phyloP scores from a whole-genome alignment of 2,329 filamentous ascomycete species.

The Chaetomiaceae sp. region DNA sequence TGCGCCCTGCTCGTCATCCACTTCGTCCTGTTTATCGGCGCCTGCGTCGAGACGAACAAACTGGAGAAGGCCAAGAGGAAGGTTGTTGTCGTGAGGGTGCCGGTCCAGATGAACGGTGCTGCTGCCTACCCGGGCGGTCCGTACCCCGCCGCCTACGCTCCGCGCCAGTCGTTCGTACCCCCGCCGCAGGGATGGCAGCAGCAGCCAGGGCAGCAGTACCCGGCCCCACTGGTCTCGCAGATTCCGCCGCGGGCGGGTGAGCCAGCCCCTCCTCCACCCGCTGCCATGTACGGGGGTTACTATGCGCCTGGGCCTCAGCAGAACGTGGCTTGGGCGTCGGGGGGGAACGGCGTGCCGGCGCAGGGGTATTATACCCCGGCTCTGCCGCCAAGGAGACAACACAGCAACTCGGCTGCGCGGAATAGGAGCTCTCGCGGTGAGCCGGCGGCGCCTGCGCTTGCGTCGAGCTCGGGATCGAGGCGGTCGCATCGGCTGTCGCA shows the following conservation, averaged over 20 bases:
- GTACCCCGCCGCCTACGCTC: neutral
- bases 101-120: neutral
- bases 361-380: conserved; percentile 14
- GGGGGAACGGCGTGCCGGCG: neutral
- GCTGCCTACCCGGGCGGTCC: neutral
- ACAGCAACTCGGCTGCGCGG: neutral
- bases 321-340: neutral
- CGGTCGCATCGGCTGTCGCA: neutral
- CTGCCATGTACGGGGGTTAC: conserved; percentile 16
- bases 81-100: conserved; percentile 10
- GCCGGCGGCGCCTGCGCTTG: neutral
- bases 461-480: neutral
- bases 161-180: neutral
- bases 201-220: neutral
- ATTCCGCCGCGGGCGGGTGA: neutral
- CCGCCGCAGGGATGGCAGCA: neutral
- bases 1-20: conserved; percentile 26
- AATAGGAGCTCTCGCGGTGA: neutral
- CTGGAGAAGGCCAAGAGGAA: conserved; percentile 24
- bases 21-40: conserved; percentile 38
- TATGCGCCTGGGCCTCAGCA: conserved; percentile 17
- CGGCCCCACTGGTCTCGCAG: neutral
- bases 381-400: neutral
- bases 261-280: conserved; percentile 1
- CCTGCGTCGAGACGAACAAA: conserved; percentile 37